Evolutionary conservation across 352 stramenopile species (phyloP), one percentile per base, ranked within the genome.

Genomic region (Phytophthora quininea): DNA sequence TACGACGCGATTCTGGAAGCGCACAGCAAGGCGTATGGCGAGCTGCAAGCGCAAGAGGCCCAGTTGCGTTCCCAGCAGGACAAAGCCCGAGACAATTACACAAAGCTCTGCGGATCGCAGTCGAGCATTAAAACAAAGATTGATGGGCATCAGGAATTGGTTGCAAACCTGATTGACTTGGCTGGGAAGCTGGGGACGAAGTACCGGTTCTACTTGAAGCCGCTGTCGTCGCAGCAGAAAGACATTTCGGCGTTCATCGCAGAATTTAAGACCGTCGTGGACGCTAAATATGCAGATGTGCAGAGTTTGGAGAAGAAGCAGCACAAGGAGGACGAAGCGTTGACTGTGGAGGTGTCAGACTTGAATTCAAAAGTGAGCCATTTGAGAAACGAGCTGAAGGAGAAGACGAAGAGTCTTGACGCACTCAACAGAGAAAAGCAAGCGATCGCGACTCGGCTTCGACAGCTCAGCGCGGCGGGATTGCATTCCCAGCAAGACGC

Each of bases 61-160:
- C 66, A 69, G 49, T 56, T 80, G 5, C 29, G 74, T 31, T 12
- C 29, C 4, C 73, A 90, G 42, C 65, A 82, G 15, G 54, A 67
- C 1, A 62, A 62, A 4, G 62, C 67, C 0, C 72, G 82, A 33
- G 50, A 81, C 0, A 62, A 75, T 43, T 84, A 81, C 60, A 73
- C 64, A 2, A 59, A 61, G 14, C 58, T 95, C 1, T 64, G 63
- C 27, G 70, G 58, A 0, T 50, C 67, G 1, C 86, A 86, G 69
- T 80, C 79, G 8, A 71, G 68, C 7, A 59, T 91, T 4, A 83
- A 92, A 66, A 79, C 75, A 14, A 80, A 79, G 10, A 82, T 93
- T 43, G 62, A 82, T 37, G 64, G 45, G 1, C 78, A 85, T 35
- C 76, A 90, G 52, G 58, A 64, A 6, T 47, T 62, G 27, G 56